Percentiles rank a stretch among this genome's conserved stretches.
phyloP scores from a whole-genome alignment of 352 stramenopile genomes.

The Blastocystis hominis region DNA sequence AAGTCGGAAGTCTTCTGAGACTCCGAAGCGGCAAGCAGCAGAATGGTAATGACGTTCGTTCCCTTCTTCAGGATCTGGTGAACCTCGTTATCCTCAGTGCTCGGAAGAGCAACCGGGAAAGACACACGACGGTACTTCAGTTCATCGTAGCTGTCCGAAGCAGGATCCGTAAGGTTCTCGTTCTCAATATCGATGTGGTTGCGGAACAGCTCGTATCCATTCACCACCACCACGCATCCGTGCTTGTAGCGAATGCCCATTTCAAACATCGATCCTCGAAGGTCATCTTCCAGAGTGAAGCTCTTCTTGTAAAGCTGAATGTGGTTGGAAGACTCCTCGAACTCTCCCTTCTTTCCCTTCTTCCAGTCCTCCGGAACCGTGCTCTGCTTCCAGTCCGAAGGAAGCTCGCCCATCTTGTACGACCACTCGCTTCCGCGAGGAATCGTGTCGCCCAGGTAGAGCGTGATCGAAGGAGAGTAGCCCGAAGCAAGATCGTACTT shows the following conservation, averaged over 20 bases:
- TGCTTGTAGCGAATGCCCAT: not conserved
- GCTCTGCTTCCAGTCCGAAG: not conserved
- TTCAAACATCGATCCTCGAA: not conserved
- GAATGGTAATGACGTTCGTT: not conserved
- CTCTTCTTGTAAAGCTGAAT: constrained; percentile 46
- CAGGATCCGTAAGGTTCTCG: not conserved
- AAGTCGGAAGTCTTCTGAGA: not conserved
- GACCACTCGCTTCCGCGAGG: not conserved
- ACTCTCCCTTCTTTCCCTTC: constrained; percentile 31
- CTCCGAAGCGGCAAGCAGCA: not conserved
- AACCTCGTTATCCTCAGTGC: not conserved
- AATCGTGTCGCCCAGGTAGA: constrained; percentile 15
- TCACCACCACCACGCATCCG: constrained; percentile 16
- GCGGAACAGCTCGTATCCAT: constrained; percentile 31
- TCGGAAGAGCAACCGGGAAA: not conserved
- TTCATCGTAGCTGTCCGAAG: not conserved
- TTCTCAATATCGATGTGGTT: not conserved
- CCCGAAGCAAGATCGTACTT: constrained; percentile 20
- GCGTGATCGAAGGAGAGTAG: not conserved
- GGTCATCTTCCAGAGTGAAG: not conserved
- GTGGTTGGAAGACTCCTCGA: constrained; percentile 6
- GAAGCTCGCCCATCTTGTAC: constrained; percentile 24
- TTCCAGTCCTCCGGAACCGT: not conserved
- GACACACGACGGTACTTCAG: not conserved
- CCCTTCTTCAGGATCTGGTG: not conserved